Percentiles rank a stretch among this genome's conserved stretches.
phyloP scores from a whole-genome alignment of 2,329 filamentous ascomycete genomes.

The Drechslerella coelobrocha region DNA sequence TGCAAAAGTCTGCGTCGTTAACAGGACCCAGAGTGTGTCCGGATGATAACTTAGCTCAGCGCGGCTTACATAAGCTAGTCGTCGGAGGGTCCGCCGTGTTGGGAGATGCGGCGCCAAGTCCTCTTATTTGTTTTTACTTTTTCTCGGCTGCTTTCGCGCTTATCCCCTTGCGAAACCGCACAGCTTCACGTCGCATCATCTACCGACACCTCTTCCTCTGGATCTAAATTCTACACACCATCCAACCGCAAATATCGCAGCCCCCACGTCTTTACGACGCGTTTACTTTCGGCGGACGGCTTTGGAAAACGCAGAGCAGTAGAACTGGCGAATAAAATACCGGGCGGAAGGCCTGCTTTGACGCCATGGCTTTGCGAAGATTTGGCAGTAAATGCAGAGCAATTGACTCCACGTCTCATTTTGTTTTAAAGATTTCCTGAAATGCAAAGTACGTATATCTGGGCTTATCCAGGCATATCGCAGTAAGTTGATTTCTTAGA shows the following conservation, averaged over 20 bases:
- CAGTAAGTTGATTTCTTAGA: too few relatives aligned
- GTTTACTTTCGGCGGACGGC: slow-evolving; percentile 16
- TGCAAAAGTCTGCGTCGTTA: too few relatives aligned
- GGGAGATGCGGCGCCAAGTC: slow-evolving; percentile 17
- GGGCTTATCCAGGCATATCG: too few relatives aligned
- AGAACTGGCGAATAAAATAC: slow-evolving; percentile 38
- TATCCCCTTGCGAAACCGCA: slow-evolving; percentile 50
- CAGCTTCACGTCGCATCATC: slow-evolving; percentile 50
- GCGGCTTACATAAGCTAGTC: neutral
- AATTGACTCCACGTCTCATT: neutral
- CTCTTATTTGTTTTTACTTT: slow-evolving; percentile 28
- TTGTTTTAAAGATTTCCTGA: too few relatives aligned
- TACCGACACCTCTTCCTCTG: slow-evolving; percentile 42
- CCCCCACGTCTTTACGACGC: slow-evolving; percentile 41
- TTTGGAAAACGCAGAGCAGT: slow-evolving; percentile 1
- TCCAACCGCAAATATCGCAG: slow-evolving; percentile 46
- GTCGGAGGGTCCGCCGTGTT: slow-evolving; percentile 5
- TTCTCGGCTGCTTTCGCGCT: slow-evolving; percentile 42
- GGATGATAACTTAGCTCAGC: too few relatives aligned
- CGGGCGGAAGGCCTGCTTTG: slow-evolving; percentile 43
- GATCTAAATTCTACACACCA: slow-evolving; percentile 4
- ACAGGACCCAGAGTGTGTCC: too few relatives aligned
- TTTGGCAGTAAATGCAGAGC: neutral
- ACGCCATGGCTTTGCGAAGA: slow-evolving; percentile 29
- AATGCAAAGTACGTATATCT: too few relatives aligned